Evolutionary conservation across 345 rosid species (phyloP), one percentile per base, ranked within the genome.

Genomic region (Murraya koenigii): DNA sequence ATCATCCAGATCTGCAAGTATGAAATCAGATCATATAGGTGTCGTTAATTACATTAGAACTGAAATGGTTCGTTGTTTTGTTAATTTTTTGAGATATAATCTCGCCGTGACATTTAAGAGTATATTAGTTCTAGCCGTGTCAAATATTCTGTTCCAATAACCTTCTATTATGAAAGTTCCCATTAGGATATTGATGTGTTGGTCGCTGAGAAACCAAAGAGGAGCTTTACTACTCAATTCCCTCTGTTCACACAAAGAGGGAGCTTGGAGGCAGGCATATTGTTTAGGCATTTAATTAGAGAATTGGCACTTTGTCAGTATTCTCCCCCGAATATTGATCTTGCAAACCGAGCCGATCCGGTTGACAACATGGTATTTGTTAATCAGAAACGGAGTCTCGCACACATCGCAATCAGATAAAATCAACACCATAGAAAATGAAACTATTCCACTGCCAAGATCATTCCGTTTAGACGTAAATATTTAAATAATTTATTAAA

Each of bases 151-250:
- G 15, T 35, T 36, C 47, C 17, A 65, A 19, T 19, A 64, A 32
- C 8, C 68, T 35, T 36, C 15, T 64, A 2, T 64, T 17, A 65
- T 22, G 38, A 65, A 65, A 36, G n/a, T 65, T 35, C 14, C 15
- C 8, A 33, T 22, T 33, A 54, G 30, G 10, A 8, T 7, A 23
- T 19, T 13, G 23, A 58, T 77, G 39, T 36, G n/a, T 58, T 36
- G 32, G 54, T 33, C 0, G 68, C 80, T 60, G 67, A 44, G 78
- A 71, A 71, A n/a, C 69, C 81, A 20, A 81, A 49, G 75, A 56
- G 61, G 26, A 62, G 10, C 26, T 15, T 22, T 17, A 32, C 39
- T 7, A 6, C 23, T 56, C 7, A 61, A 39, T 49, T 69, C 61
- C 74, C 0, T 23, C 41, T 7, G 72, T 69, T 35, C 71, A 23